These are phyloP conservation scores for Aspergillus texensis DNA, from an alignment of 2,329 filamentous ascomycete genomes.

Conservation along the genomic window DNA sequence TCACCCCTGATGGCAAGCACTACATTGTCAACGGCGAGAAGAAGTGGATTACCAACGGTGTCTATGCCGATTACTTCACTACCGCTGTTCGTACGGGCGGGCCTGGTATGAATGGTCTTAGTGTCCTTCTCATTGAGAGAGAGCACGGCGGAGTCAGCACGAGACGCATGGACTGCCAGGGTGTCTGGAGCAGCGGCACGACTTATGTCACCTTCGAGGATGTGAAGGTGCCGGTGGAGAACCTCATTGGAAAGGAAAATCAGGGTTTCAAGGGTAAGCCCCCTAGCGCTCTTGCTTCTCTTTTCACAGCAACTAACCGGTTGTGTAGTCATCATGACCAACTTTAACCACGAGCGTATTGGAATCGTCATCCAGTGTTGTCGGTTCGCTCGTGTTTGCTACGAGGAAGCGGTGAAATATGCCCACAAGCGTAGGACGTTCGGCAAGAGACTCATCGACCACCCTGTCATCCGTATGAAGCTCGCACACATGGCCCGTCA, in stretches of 20 bases:
- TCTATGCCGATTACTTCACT: conserved; percentile 97
- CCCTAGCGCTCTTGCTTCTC: background rate
- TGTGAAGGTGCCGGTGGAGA: conserved; percentile 99
- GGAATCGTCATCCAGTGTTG: conserved; percentile 98
- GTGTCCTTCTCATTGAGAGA: conserved; percentile 89
- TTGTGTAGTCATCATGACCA: conserved; percentile 86
- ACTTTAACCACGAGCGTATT: conserved; percentile 99
- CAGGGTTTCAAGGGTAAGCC: conserved; percentile 81
- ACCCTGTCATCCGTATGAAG: conserved; percentile 96
- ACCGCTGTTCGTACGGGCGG: conserved; percentile 90
- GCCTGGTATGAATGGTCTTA: conserved; percentile 89
- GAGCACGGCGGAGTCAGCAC: conserved; percentile 82
- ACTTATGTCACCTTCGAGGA: conserved; percentile 99
- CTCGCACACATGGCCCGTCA: conserved; percentile 97
- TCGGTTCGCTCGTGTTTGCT: conserved; percentile 94
- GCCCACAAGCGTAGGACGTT: conserved; percentile 97
- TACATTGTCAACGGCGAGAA: conserved; percentile 99
- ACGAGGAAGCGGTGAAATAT: conserved; percentile 95
- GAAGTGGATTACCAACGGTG: conserved; percentile 99
- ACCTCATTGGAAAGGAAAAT: conserved; percentile 96
- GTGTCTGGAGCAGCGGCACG: conserved; percentile 92
- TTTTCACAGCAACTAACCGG: conserved; percentile 3
- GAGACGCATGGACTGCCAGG: conserved; percentile 96
- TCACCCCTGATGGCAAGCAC: conserved; percentile 93
- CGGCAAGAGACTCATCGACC: conserved; percentile 93